Base-by-base conservation (phyloP, 495 filamentous ascomycete genomes). In the Staphylotrichum tortipilum region DNA sequence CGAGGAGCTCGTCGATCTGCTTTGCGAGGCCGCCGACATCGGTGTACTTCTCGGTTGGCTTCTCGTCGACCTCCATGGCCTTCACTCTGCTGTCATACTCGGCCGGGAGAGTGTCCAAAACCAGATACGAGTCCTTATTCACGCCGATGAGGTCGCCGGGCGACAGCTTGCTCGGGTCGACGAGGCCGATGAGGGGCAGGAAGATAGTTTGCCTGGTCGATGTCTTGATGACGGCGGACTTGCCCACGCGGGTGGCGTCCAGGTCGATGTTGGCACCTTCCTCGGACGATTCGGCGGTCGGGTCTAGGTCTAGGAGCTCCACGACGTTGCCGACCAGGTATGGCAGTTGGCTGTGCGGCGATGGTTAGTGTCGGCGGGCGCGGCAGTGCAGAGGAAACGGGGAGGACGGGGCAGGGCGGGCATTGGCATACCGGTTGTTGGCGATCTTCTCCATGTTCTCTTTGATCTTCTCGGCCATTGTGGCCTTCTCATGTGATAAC, bases 1-100 rank as follows among this genome's bases (percentile, higher is more conserved):
- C 92, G n/a, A 99, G 88, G 34, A 99, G 82, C 72, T 99, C 92
- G 65, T 95, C 94, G 64, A 99, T 99, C 75, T 99, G 92, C 72
- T 99, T 99, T 70, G 95, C 89, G 60, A 99, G 72, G 29, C 92
- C 92, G 66, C 92, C 92, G 18, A 99, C 94, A 75, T 99, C 92
- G 54, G 80, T 88, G 74, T 99, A 99, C 75, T 97, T 95, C 73
- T 99, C 92, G 30, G 89, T 95, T 17, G 92, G 92, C 78, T 99
- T 99, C 79, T 99, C 92, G 60, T 99, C 92, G 31, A 99, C 92
- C 76, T 99, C 92, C 92, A 99, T 99, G 26, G 92, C 92, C 76
- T 99, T 99, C 37, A 99, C 92, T 67, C 92, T 81, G 74, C 89
- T 96, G 66, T 99, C 92, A 65, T 99, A 99, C 68, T 99, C 92